Percentiles rank a stretch among this genome's conserved stretches.
These are phyloP conservation scores for Pythium brassicae DNA, from an alignment of 352 stramenopile genomes.

Conservation along the genomic window DNA sequence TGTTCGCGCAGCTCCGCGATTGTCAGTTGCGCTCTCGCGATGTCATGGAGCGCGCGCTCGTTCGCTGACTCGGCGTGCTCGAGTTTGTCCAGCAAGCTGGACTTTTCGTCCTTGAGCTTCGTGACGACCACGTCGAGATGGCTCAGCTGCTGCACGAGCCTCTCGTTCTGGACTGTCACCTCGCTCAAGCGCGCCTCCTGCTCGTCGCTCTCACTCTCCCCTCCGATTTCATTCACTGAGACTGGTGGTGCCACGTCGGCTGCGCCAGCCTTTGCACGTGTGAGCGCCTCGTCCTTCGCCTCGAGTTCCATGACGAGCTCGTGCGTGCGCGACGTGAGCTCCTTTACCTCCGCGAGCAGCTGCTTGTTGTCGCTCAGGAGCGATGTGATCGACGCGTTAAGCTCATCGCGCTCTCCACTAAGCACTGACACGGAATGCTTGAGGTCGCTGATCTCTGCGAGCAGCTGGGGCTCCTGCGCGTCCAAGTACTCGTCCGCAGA, in stretches of 20 bases:
- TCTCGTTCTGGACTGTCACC: conserved; percentile 24
- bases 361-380: conserved; percentile 15
- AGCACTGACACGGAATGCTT: conserved; percentile 25
- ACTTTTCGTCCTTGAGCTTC: conserved; percentile 48
- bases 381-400: not conserved
- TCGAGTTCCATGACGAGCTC: conserved; percentile 16
- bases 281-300: conserved; percentile 18
- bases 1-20: conserved; percentile 49
- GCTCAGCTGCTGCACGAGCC: conserved; percentile 33
- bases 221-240: conserved; percentile 11
- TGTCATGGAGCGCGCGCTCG: conserved; percentile 25
- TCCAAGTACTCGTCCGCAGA: conserved; percentile 56
- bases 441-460: conserved; percentile 48
- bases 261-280: not conserved
- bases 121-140: conserved; percentile 44
- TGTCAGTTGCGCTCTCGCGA: conserved; percentile 28
- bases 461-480: conserved; percentile 46
- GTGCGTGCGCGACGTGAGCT: conserved; percentile 14
- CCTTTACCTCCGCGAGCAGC: conserved; percentile 15
- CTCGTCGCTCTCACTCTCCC: conserved; percentile 5
- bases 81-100: conserved; percentile 34
- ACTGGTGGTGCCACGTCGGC: not conserved
- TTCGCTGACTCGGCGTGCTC: conserved; percentile 37
- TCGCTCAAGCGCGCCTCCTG: conserved; percentile 9
- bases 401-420: conserved; percentile 14